phyloP scores from a whole-genome alignment of 1,284 basidiomycete species.

The Leccinum subspadiceum region DNA sequence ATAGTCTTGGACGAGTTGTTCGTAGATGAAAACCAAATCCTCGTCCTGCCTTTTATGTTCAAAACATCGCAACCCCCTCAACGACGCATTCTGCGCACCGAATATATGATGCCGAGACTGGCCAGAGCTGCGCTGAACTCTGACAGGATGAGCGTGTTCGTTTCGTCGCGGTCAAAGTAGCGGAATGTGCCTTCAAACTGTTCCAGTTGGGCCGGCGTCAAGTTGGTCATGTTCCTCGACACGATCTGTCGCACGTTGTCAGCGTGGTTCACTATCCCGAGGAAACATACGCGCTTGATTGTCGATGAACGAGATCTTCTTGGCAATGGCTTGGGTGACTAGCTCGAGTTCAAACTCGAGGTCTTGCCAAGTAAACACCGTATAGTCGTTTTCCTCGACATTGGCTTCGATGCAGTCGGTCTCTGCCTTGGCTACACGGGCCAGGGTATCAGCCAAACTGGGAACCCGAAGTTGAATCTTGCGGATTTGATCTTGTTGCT shows the following conservation, averaged over 20 bases:
- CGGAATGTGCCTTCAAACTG: slow-evolving; percentile 98
- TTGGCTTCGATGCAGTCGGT: slow-evolving; percentile 85
- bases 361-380: slow-evolving; percentile 88
- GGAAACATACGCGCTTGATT: slow-evolving; percentile 68
- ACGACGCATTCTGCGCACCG: slow-evolving; percentile 44
- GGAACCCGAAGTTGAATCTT: slow-evolving; percentile 66
- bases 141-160: slow-evolving; percentile 81
- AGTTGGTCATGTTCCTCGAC: slow-evolving; percentile 85
- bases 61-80: neutral
- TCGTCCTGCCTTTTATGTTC: slow-evolving; percentile 56
- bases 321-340: slow-evolving; percentile 76
- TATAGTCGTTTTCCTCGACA: slow-evolving; percentile 97
- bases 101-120: slow-evolving; percentile 91
- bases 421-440: slow-evolving; percentile 61
- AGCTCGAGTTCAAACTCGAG: slow-evolving; percentile 88
- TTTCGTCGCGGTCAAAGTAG: slow-evolving; percentile 93
- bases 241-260: slow-evolving; percentile 67
- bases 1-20: slow-evolving; percentile 80
- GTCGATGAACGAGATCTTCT: slow-evolving; percentile 94
- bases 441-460: slow-evolving; percentile 55
- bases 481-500: slow-evolving; percentile 52
- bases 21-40: slow-evolving; percentile 84
- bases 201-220: slow-evolving; percentile 94
- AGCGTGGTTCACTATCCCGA: slow-evolving; percentile 1
- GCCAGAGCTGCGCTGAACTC: slow-evolving; percentile 94